Percentiles rank a stretch among this genome's conserved stretches.
phyloP scores from a whole-genome alignment of 306 rosid genomes.

The Dalbergia cultrata region DNA sequence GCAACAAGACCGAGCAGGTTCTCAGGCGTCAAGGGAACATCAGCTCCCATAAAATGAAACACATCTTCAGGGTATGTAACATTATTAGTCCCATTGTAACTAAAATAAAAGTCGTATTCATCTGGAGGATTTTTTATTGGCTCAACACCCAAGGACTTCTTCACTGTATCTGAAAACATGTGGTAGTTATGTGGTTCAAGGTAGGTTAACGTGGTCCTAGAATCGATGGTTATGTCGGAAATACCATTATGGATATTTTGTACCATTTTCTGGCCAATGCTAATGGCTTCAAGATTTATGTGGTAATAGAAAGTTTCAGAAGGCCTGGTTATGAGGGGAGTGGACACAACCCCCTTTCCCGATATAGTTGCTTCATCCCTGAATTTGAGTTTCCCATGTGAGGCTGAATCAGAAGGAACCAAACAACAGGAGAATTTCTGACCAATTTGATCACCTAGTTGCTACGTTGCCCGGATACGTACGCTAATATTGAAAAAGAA shows the following conservation, averaged over 20 bases:
- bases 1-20: not conserved
- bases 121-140: conserved; percentile 2
- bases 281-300: too few species aligned
- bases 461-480: too few species aligned
- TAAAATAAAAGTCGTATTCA: not conserved
- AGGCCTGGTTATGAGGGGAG: too few species aligned
- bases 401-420: too few species aligned
- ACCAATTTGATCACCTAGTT: too few species aligned
- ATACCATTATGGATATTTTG: not conserved
- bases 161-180: not conserved
- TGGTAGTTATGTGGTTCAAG: not conserved
- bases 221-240: conserved; percentile 37
- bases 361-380: too few species aligned
- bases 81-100: not conserved
- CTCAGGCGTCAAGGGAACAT: not conserved
- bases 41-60: conserved; percentile 36
- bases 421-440: too few species aligned
- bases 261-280: too few species aligned
- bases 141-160: conserved; percentile 8
- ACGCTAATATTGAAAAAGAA: too few species aligned
- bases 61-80: not conserved
- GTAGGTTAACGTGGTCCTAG: conserved; percentile 10
- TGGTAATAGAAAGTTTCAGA: too few species aligned
- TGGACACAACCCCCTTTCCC: too few species aligned
- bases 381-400: too few species aligned